Conservation (phyloP, 257 asterid genomes). For the Solanum ossicruentum region DNA sequence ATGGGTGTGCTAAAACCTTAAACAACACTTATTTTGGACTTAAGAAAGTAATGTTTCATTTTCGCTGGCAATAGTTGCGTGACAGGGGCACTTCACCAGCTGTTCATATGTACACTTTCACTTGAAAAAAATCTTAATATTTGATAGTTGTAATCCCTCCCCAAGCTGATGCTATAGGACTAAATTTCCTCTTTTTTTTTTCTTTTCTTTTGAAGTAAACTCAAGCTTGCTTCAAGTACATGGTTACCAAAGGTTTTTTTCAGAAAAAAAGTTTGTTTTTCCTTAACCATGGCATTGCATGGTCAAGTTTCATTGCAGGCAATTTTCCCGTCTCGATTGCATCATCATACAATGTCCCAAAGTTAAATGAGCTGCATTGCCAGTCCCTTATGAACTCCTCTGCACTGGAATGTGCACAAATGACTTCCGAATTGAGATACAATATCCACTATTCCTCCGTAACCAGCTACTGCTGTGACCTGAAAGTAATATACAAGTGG, state of each 20-base stretch:
- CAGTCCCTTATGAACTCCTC: conserved; percentile 22
- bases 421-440: conserved; percentile 94
- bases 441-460: conserved; percentile 87
- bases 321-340: neutral
- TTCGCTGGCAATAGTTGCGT: neutral
- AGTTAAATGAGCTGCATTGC: neutral
- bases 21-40: neutral
- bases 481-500: conserved; percentile 11
- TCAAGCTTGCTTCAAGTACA: neutral
- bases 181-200: neutral
- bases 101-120: neutral
- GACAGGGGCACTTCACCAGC: neutral
- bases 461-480: conserved; percentile 81
- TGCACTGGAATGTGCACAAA: conserved; percentile 66
- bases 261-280: neutral
- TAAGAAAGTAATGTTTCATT: neutral
- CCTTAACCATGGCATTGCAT: neutral
- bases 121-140: neutral
- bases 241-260: neutral
- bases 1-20: neutral
- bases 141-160: neutral
- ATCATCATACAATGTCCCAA: neutral
- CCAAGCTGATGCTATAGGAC: neutral
- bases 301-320: neutral
- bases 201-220: neutral